Conservation (phyloP, 139 green algal species). For the Tetraselmis chui region DNA sequence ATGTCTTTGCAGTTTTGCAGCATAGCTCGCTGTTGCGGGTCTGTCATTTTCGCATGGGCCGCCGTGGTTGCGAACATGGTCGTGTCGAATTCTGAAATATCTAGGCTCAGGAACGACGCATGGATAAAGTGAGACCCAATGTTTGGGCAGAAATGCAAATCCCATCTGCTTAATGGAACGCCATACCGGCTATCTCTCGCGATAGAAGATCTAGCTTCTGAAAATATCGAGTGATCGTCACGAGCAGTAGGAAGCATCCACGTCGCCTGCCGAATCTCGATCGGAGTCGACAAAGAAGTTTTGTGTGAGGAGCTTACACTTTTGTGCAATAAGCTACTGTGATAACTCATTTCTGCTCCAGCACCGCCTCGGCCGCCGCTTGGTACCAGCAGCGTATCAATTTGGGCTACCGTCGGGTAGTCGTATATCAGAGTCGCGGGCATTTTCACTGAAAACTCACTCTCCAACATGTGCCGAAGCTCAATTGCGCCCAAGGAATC, state of each 20-base stretch:
- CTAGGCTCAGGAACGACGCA: neutral
- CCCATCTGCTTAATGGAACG: neutral
- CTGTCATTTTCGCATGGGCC: neutral
- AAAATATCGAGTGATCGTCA: neutral
- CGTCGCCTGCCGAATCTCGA: neutral
- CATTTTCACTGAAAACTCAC: constrained; percentile 28
- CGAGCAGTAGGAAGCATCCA: neutral
- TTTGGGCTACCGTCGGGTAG: constrained; percentile 43
- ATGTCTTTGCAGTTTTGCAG: neutral
- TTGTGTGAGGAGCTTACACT: neutral
- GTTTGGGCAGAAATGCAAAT: neutral
- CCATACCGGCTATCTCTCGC: neutral
- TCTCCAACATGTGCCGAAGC: constrained; percentile 3
- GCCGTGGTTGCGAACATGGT: neutral
- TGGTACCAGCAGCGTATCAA: constrained; percentile 14
- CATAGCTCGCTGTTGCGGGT: constrained; percentile 4
- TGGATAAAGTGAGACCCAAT: neutral
- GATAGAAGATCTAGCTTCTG: neutral
- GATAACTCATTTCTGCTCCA: neutral
- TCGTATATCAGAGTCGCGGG: constrained; percentile 62
- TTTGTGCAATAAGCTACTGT: neutral
- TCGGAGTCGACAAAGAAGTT: neutral
- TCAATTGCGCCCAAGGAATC: constrained; percentile 39
- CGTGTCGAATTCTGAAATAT: neutral
- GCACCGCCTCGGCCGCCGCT: no score